These are phyloP conservation scores for Fagopyrum tataricum DNA, from an alignment of 148 eudicot species.

Conservation along the genomic window DNA sequence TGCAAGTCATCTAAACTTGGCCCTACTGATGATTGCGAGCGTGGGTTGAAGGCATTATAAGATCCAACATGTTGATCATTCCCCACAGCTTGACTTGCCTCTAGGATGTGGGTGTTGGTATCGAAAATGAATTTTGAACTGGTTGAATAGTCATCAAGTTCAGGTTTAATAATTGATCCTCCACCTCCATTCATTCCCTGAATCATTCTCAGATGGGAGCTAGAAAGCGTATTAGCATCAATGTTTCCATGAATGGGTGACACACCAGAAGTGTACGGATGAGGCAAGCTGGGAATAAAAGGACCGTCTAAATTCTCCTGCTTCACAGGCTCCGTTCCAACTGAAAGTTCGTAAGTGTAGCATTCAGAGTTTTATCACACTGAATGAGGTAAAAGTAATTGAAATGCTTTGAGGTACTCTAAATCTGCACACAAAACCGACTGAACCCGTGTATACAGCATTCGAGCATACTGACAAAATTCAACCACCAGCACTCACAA, in stretches of 20 bases:
- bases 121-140: conserved; percentile 7
- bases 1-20: conserved; percentile 12
- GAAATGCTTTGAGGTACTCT: neutral
- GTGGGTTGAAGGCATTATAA: neutral
- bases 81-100: neutral
- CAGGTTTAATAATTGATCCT: conserved; percentile 8
- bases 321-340: conserved; percentile 37
- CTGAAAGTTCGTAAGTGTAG: conserved; percentile 23
- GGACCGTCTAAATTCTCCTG: conserved; percentile 47
- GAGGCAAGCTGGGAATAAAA: conserved; percentile 30
- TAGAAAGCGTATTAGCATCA: conserved; percentile 8
- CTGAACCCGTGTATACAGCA: neutral
- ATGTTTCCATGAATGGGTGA: conserved; percentile 22
- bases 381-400: conserved; percentile 16
- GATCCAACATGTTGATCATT: neutral
- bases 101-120: neutral
- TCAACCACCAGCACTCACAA: neutral
- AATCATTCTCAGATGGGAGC: conserved; percentile 12
- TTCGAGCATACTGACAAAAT: neutral
- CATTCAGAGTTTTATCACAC: conserved; percentile 60
- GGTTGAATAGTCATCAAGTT: conserved; percentile 9
- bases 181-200: conserved; percentile 13
- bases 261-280: conserved; percentile 45
- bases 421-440: neutral
- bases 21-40: conserved; percentile 6